Conservation (phyloP, 1,284 basidiomycete genomes). For the Sanghuangporus weigelae region DNA sequence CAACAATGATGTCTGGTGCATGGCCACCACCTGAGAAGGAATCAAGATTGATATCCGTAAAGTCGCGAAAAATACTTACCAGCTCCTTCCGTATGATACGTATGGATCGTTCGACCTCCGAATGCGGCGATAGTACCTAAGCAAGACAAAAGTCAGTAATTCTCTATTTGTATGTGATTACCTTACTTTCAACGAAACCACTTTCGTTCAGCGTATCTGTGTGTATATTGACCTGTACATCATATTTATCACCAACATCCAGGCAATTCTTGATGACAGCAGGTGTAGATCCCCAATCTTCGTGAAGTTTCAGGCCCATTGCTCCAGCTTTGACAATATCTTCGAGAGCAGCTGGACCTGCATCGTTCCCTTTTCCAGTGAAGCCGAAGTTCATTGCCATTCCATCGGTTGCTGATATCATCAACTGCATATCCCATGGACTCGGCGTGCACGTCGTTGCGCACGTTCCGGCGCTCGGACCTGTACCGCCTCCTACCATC, state of each 20-base stretch:
- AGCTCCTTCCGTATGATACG: slow-evolving; percentile 95
- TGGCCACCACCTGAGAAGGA: slow-evolving; percentile 75
- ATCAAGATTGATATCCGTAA: background rate
- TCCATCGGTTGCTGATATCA: slow-evolving; percentile 86
- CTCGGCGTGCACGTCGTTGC: slow-evolving; percentile 96
- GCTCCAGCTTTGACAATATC: slow-evolving; percentile 89
- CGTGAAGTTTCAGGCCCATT: slow-evolving; percentile 91
- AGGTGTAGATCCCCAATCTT: slow-evolving; percentile 97
- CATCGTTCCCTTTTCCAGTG: slow-evolving; percentile 94
- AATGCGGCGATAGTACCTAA: slow-evolving; percentile 87
- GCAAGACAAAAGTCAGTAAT: slow-evolving; percentile 24
- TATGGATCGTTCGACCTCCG: slow-evolving; percentile 90
- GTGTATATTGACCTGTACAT: slow-evolving; percentile 97
- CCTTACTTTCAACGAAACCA: slow-evolving; percentile 83
- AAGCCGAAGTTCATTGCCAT: slow-evolving; percentile 92
- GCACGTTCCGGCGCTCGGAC: slow-evolving; percentile 84
- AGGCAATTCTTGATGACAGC: slow-evolving; percentile 78
- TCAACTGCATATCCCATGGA: slow-evolving; percentile 80
- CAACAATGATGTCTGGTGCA: slow-evolving; percentile 96
- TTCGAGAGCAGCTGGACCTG: slow-evolving; percentile 64
- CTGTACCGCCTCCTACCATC: slow-evolving; percentile 90
- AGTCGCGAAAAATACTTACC: slow-evolving; percentile 39
- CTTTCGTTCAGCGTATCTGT: slow-evolving; percentile 96
- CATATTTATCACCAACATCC: slow-evolving; percentile 85
- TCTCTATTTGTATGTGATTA: background rate